phyloP scores from a whole-genome alignment of 129 eudicot species.

The Chrysanthemum lavandulifolium region DNA sequence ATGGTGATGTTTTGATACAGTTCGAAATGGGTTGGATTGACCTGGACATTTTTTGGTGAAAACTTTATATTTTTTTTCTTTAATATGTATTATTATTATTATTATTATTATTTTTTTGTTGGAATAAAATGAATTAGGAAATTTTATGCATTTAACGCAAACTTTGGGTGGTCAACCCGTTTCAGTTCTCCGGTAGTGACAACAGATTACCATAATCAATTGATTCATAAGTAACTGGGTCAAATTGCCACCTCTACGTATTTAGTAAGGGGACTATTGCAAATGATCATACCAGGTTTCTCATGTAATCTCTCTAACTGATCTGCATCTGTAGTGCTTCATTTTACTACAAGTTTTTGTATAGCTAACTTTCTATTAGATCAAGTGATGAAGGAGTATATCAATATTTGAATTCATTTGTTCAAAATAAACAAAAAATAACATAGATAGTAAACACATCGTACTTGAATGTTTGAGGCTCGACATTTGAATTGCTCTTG shows the following conservation, averaged over 20 bases:
- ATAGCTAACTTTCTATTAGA: conserved; percentile 12
- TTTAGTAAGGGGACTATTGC: neutral
- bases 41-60: too few relatives aligned
- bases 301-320: conserved; percentile 77
- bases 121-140: neutral
- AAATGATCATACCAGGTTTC: conserved; percentile 72
- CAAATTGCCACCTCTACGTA: neutral
- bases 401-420: neutral
- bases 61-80: neutral
- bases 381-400: neutral
- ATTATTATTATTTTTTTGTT: too few relatives aligned
- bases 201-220: neutral
- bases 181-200: neutral
- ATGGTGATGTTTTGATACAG: neutral
- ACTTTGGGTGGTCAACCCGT: neutral
- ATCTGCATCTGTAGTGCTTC: conserved; percentile 90
- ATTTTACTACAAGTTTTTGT: conserved; percentile 61
- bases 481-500: conserved; percentile 38
- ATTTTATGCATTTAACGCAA: neutral
- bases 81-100: neutral
- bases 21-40: neutral
- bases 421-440: conserved; percentile 7
- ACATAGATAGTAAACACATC: conserved; percentile 1
- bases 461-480: conserved; percentile 66
- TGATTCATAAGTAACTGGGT: neutral